Conservation (phyloP, 1,284 basidiomycete genomes). For the Sanguinoderma infundibulare region DNA sequence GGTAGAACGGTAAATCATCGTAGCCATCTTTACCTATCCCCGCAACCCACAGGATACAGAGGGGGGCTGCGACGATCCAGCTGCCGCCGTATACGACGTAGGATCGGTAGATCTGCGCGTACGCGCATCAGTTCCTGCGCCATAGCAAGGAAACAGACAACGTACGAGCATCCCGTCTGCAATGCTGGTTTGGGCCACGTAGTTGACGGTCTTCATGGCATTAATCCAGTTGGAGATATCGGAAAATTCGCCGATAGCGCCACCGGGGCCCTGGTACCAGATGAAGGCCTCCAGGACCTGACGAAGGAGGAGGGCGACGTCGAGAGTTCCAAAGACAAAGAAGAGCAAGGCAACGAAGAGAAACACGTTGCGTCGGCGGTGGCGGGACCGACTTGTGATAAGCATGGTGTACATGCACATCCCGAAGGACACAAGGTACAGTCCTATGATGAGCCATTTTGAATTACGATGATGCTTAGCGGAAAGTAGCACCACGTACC, state of each 20-base stretch:
- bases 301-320: conserved; percentile 29
- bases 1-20: background rate
- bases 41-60: background rate
- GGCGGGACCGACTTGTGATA: background rate
- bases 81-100: conserved; percentile 28
- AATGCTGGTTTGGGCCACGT: conserved; percentile 28
- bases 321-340: conserved; percentile 26
- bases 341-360: background rate
- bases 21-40: background rate
- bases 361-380: background rate
- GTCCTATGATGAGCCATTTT: background rate
- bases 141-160: background rate
- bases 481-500: background rate
- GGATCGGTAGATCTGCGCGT: conserved; percentile 33
- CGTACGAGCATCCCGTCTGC: conserved; percentile 34
- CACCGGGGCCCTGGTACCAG: conserved; percentile 28
- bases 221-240: conserved; percentile 35
- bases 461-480: background rate
- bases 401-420: background rate
- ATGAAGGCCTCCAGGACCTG: conserved; percentile 34
- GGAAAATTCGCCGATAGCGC: conserved; percentile 26
- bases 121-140: background rate
- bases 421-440: background rate
- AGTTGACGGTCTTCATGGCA: conserved; percentile 22
- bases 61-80: conserved; percentile 14